Conservation (phyloP, 352 stramenopile genomes). For the Globisporangium nunn region DNA sequence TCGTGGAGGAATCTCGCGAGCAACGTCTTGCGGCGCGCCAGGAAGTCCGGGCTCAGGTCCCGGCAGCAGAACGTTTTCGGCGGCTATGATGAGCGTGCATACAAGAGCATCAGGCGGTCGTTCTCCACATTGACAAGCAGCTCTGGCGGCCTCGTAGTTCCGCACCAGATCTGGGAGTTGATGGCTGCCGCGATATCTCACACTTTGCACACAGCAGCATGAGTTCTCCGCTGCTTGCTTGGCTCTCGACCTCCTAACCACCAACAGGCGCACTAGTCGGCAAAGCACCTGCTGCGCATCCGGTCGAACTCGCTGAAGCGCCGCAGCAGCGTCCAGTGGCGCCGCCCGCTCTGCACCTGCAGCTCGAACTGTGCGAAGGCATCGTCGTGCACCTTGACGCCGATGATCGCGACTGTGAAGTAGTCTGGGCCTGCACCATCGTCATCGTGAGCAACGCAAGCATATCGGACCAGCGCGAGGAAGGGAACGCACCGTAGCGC, state of each 20-base stretch:
- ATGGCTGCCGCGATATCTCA: conserved; percentile 36
- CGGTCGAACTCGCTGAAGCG: conserved; percentile 71
- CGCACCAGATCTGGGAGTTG: conserved; percentile 35
- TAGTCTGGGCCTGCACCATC: conserved; percentile 45
- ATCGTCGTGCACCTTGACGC: conserved; percentile 36
- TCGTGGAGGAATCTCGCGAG: conserved; percentile 56
- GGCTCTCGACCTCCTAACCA: no score
- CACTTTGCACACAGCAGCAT: conserved; percentile 13
- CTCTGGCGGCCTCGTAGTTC: not conserved
- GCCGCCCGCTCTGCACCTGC: conserved; percentile 59
- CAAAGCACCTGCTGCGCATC: conserved; percentile 32
- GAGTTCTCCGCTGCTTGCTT: not conserved
- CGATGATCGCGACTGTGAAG: conserved; percentile 62
- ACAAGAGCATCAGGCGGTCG: not conserved
- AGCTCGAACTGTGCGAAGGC: conserved; percentile 61
- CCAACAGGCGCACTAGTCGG: no score
- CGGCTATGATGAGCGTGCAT: conserved; percentile 17
- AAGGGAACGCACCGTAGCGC: conserved; percentile 45
- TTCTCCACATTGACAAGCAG: not conserved
- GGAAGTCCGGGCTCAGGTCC: conserved; percentile 67
- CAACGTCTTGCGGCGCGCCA: conserved; percentile 36
- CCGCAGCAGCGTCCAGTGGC: conserved; percentile 57
- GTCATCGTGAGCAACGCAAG: not conserved
- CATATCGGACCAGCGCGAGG: not conserved
- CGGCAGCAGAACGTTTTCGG: conserved; percentile 69